These are phyloP conservation scores for Triticum timopheevii DNA, from an alignment of 176 grass and related monocot genomes.

Conservation along the genomic window DNA sequence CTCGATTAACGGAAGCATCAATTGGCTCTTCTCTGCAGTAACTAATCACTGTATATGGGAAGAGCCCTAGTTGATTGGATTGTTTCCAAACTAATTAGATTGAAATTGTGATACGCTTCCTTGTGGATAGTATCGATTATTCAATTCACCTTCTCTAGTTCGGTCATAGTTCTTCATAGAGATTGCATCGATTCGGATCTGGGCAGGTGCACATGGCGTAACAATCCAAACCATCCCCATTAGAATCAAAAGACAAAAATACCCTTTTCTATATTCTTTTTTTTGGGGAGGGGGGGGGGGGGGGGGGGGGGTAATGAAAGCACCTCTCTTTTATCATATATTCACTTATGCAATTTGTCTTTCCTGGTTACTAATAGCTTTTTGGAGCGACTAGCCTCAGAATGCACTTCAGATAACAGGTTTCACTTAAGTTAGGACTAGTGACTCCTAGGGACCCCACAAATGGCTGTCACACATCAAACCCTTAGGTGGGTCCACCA, in stretches of 20 bases:
- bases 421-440: constrained; percentile 14
- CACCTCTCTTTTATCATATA: no score
- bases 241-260: no score
- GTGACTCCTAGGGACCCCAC: not conserved
- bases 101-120: not conserved
- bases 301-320: no score
- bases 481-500: not conserved
- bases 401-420: not conserved
- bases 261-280: no score
- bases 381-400: not conserved
- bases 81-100: not conserved
- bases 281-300: no score
- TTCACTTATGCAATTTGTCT: constrained; percentile 1
- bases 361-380: not conserved
- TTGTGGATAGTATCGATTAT: no score
- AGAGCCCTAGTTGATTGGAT: not conserved
- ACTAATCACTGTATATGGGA: not conserved
- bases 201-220: not conserved
- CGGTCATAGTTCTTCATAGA: not conserved
- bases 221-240: no score
- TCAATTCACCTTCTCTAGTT: no score
- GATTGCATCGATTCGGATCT: not conserved
- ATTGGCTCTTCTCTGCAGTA: not conserved
- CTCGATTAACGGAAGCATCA: not conserved
- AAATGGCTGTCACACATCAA: not conserved